Percentiles rank a stretch among this genome's conserved stretches.
Evolutionary conservation across 2,329 filamentous ascomycete species (phyloP).

Genomic region (Penicillium sp.): DNA sequence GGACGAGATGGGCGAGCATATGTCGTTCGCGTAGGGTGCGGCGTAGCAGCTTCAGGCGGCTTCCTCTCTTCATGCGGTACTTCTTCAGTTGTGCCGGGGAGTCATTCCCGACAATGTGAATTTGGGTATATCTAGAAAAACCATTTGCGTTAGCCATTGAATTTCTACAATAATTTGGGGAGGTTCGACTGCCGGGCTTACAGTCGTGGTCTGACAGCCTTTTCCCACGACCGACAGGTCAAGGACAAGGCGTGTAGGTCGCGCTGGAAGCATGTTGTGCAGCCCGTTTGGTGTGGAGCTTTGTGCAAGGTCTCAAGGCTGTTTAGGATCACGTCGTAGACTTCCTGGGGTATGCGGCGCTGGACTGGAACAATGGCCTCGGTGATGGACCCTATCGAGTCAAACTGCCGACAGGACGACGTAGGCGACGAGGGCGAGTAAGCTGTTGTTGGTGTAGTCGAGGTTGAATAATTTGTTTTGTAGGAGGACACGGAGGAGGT

Average conservation of each 20-base stretch:
- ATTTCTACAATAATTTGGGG: background rate
- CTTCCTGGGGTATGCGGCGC: slow-evolving; percentile 53
- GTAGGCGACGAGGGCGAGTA: slow-evolving; percentile 42
- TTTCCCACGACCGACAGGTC: slow-evolving; percentile 60
- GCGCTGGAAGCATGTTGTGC: slow-evolving; percentile 56
- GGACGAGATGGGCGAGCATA: slow-evolving; percentile 54
- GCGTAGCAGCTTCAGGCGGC: slow-evolving; percentile 56
- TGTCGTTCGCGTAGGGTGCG: slow-evolving; percentile 57
- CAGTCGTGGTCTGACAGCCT: slow-evolving; percentile 53
- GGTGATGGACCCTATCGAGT: slow-evolving; percentile 40
- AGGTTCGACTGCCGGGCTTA: slow-evolving; percentile 39
- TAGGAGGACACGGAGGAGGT: slow-evolving; percentile 42
- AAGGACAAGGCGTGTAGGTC: slow-evolving; percentile 57
- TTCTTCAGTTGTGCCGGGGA: slow-evolving; percentile 50
- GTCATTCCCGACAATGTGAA: slow-evolving; percentile 53
- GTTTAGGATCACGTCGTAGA: slow-evolving; percentile 58
- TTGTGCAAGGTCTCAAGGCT: slow-evolving; percentile 53
- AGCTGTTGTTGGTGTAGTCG: slow-evolving; percentile 41
- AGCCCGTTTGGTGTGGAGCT: slow-evolving; percentile 43
- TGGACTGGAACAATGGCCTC: slow-evolving; percentile 40
- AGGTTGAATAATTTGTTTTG: slow-evolving; percentile 40
- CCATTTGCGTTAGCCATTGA: slow-evolving; percentile 6
- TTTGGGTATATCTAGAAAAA: slow-evolving; percentile 49
- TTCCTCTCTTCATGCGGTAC: slow-evolving; percentile 52
- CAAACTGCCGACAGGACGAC: slow-evolving; percentile 40